Evolutionary conservation across 2,329 filamentous ascomycete species (phyloP), one percentile per base, ranked within the genome.

Genomic region (Albophoma yamanashiensis): DNA sequence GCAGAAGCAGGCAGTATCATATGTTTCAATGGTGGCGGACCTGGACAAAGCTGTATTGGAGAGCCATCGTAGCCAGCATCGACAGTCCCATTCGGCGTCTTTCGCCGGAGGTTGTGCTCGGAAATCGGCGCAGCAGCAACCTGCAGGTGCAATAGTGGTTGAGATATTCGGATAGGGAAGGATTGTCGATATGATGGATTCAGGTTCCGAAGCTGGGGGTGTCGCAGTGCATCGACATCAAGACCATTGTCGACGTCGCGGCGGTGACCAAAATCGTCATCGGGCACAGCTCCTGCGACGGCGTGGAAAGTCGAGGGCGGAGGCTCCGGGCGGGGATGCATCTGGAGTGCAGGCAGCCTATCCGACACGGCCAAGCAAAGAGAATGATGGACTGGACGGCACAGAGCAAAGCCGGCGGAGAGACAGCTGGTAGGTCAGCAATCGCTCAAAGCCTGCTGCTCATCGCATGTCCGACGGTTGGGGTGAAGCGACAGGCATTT

Each of bases 51-150:
- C 68, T 91, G 88, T 27, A 87, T 81, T 1, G 87, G 86, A 6
- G 89, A 90, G 39, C 89, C 91, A 79, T 97, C 92, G 69, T 96
- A 97, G 14, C 91, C 92, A 59, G 90, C 91, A 64, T 93, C 88
- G 62, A 97, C 82, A 43, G 92, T 96, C n/a, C 93, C 94, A 69
- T 88, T 93, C 5, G 93, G 94, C 11, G 93, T 97, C 74, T 97
- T 97, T 65, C 93, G 85, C 65, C 93, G 86, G 60, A 97, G 79
- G 67, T 91, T 89, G 72, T 74, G 71, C 59, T 74, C 72, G 62
- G 66, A 62, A 45, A 68, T 61, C 64, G 70, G 67, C 59, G 43
- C 62, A 11, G 43, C 62, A 11, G 55, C 56, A n/a, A 53, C 43
- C n/a, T 57, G 65, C 42, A 66, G 63, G 22, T 66, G 65, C 36